Base-by-base conservation (phyloP, 768 basidiomycete species). In the Pulveroboletus sp. region DNA sequence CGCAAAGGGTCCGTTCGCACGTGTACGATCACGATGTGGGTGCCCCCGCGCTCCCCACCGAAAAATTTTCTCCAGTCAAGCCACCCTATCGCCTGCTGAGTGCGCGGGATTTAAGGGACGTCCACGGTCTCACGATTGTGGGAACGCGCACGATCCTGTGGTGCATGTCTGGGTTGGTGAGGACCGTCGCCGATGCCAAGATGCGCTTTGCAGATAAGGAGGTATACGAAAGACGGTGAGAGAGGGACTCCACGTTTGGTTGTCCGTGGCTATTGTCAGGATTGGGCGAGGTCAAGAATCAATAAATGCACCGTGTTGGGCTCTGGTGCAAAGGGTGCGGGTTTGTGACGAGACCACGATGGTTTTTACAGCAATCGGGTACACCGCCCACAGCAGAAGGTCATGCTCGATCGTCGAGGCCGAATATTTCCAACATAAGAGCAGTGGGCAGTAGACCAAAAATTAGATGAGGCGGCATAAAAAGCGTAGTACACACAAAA, bases 101-200 rank as follows among this genome's bases (percentile, higher is more conserved):
- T 1, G 69, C 72, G 8, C 71, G 83, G 32, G 69, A 68, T 10
- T 73, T 80, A 8, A 57, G 69, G 11, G 81, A 79, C 54, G 75
- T 74, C 3, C 82, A 78, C 64, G 60, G 83, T 18, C 56, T 83
- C 31, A 81, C 58, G 62, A 72, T 50, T 70, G 74, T 26, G 51
- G 58, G 1, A 48, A 42, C 37, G 31, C n/a, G 5, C 44, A 49
- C 26, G 21, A 21, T 21, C 76, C 78, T 5, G 72, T 73, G 3
- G 62, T 84, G 31, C 84, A 80, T 54, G 69, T 80, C 21, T 85
- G 83, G 82, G 67, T 85, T 21, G 83, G 83, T 5, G 71, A 65
- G 8, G 58, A 68, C 27, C 5, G 74, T 79, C 28, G 76, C 76
- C 26, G 53, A 49, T 27, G 59, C 75, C 49, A 70, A 65, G 21